phyloP scores from a whole-genome alignment of 169 alveolate species.

The Eimeria praecox region DNA sequence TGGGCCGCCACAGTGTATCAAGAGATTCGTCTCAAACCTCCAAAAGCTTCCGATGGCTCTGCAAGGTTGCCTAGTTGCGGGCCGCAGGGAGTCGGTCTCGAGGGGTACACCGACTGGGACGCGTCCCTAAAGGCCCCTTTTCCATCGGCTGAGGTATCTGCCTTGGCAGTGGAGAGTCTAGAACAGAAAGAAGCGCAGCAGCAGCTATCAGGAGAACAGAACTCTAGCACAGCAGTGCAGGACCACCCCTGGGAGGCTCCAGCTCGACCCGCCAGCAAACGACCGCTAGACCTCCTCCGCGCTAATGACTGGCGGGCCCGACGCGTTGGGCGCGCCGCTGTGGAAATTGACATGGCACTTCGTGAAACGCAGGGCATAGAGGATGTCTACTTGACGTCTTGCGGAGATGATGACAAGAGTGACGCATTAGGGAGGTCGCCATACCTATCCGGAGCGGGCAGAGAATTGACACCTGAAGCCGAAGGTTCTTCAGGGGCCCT shows the following conservation, averaged over 20 bases:
- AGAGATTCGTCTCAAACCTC: background rate
- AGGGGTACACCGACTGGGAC: background rate
- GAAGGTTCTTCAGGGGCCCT: background rate
- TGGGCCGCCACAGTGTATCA: constrained; percentile 2
- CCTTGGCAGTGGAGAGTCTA: background rate
- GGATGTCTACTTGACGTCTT: background rate
- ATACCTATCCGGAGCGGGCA: background rate
- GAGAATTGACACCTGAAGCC: background rate
- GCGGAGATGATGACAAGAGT: background rate
- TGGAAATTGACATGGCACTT: constrained; percentile 52
- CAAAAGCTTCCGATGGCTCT: background rate
- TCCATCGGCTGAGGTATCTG: background rate
- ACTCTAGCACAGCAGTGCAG: background rate
- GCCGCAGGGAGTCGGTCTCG: background rate
- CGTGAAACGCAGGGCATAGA: background rate
- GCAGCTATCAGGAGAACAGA: background rate
- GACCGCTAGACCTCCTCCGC: constrained; percentile 41
- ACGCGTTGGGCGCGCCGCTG: constrained; percentile 50
- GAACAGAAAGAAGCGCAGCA: background rate
- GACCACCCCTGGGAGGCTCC: background rate
- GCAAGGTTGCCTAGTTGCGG: background rate
- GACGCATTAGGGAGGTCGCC: background rate
- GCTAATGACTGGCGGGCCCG: constrained; percentile 70
- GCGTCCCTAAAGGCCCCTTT: background rate
- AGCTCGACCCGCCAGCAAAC: background rate